Base-by-base conservation (phyloP, 2,329 filamentous ascomycete species). In the Cyanodermella asteris region DNA sequence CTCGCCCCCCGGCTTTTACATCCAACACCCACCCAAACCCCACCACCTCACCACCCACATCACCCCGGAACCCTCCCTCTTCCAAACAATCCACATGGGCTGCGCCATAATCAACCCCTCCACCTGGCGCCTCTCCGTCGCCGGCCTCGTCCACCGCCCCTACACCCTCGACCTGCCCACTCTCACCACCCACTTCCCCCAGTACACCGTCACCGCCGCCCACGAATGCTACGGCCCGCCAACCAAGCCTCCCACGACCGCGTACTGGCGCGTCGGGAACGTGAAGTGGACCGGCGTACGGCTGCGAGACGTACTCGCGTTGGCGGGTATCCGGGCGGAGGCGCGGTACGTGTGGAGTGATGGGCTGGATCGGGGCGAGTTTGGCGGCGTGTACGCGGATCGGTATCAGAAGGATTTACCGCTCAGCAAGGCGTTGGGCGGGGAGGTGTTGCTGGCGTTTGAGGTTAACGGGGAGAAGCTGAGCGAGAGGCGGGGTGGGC, bases 171-270 rank as follows among this genome's bases (percentile, higher is more conserved):
- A 33, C 7, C 36, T 44, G 6, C n/a, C 26, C 1, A 33, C 41
- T 22, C 28, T 49, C 7, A n/a, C n/a, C n/a, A 33, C 33, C 15
- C 18, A 27, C 4, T 29, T 49, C 6, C 43, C 43, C 0, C 26
- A 26, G 6, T 31, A 27, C 6, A 36, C 29, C 5, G 26, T 48
- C 5, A 44, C 39, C 4, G 32, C 44, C 4, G 41, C 45, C 22
- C 44, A 49, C 24, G 45, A 49, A 30, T 49, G 45, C 32, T 49
- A 42, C 23, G 44, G 45, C 7, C 45, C 40, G 20, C 45, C 45
- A 1, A 22, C 47, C 2, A 36, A 35, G 9, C 40, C 43, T 7
- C 37, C 43, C 0, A 37, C 30, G 2, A 34, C 35, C 4, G 39
- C 41, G 3, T 20, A 44, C 1, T 42, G 40, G 36, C 36, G 44